Evolutionary conservation across 805 yeast species (phyloP), one percentile per base, ranked within the genome.

Genomic region (Lipomyces japonicus): DNA sequence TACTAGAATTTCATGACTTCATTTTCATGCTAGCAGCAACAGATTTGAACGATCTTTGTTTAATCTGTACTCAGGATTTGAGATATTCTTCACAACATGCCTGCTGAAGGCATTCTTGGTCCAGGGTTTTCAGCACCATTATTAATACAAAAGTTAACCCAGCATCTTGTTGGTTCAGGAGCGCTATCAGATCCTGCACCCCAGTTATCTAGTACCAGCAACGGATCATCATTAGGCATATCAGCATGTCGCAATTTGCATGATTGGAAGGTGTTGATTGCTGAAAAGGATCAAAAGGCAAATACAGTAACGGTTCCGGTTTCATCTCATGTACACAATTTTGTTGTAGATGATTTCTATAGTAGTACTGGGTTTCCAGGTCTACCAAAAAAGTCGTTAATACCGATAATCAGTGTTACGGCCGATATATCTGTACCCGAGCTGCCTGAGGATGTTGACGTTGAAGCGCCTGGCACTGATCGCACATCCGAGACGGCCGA

Each of bases 111-210:
- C 30, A 39, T 44, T n/a, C 32, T 32, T n/a, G 48, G 51, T 31
- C 48, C 57, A 7, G 57, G 57, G 32, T 50, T 50, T 38, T 49
- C 57, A 10, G 48, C 54, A 23, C 51, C 57, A 30, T 46, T 53
- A 19, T 22, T 53, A 12, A 14, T 53, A n/a, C 50, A 44, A 48
- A 38, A 48, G 48, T 28, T 53, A 18, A 37, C 18, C 23, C 45
- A 49, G 25, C 50, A 53, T 30, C 47, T 53, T 6, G 42, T 51
- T n/a, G 47, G 48, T 12, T 53, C 57, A 4, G 50, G 37, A 18
- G 24, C 57, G 5, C 21, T 53, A 9, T 37, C 42, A 14, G 28
- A 24, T 14, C 49, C 48, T 4, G 35, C 34, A 5, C 51, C 57
- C 4, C 53, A 48, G 19, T 25, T 49, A 4, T 53, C 51, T 7